Base-by-base conservation (phyloP, 225 moss, liverwort and hornwort species). In the Pseudoscleropodium purum region DNA sequence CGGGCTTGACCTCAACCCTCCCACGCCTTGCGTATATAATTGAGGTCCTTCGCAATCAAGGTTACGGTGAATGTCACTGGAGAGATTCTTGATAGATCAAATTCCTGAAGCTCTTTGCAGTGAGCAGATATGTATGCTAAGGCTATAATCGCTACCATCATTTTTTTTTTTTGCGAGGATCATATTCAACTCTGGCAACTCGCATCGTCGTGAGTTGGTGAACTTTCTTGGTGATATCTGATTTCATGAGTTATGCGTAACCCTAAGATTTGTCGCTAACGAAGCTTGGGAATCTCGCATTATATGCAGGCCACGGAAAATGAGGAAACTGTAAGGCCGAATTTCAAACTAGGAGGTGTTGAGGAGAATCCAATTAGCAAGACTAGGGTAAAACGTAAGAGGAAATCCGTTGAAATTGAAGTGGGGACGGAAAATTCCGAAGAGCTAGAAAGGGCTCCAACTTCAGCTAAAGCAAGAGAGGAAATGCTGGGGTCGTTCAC, bases 341-440 rank as follows among this genome's bases (percentile, higher is more conserved):
- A 62, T 30, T 26, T 47, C 14, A 62, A 89, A 82, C 79, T 25
- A 56, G 66, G 67, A 54, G 75, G 73, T 79, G 65, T 56, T 26
- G 87, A 91, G 72, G 89, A 82, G 64, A 76, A 65, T 69, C 49
- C n/a, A 69, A 72, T 68, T 67, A 49, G 59, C 63, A 81, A 79
- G 77, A 30, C 7, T 15, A 85, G 67, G 51, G 65, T 33, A 13
- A 92, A 91, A 87, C 88, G 86, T 13, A 95, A 91, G 88, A 87
- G 92, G 68, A 67, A 92, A 90, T 79, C 45, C 61, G 57, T 69
- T 76, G 89, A 93, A 81, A 67, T 36, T 62, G 88, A 87, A 75
- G 82, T 67, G 79, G 73, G 73, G 39, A 90, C 33, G 64, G 68
- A 69, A 16, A 76, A 33, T 15, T 52, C 63, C 41, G 56, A 72